A percentile compares a stretch with the other conserved stretches of the same genome.
Conservation (phyloP, 768 basidiomycete species). For the Suillus paluster region DNA sequence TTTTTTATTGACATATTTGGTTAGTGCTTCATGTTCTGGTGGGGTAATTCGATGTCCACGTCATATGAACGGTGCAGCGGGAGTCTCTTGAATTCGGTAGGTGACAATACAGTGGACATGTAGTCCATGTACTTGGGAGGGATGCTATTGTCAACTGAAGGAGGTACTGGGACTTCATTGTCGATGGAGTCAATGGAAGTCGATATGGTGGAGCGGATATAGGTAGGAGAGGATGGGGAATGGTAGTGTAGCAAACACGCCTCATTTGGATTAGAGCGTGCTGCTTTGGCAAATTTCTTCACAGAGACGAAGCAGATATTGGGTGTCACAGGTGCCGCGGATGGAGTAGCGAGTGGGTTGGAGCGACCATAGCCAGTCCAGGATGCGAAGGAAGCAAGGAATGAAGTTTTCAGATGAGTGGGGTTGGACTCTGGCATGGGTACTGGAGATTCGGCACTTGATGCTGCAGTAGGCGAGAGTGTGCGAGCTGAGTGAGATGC, state of each 20-base stretch:
- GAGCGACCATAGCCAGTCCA: slow-evolving; percentile 7
- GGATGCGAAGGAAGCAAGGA: not conserved
- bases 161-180: not conserved
- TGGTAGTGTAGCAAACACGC: slow-evolving; percentile 2
- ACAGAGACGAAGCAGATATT: not conserved
- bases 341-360: not conserved
- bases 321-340: not conserved
- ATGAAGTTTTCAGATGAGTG: not conserved
- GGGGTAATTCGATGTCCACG: slow-evolving; percentile 36
- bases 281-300: not conserved
- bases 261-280: not conserved
- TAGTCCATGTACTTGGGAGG: not conserved
- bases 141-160: not conserved
- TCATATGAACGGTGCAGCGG: slow-evolving; percentile 38
- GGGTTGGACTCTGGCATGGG: not conserved
- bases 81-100: slow-evolving; percentile 30
- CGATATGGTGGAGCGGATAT: not conserved
- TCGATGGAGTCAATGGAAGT: not conserved
- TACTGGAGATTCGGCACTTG: not conserved
- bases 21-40: slow-evolving; percentile 36
- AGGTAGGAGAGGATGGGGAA: slow-evolving; percentile 2
- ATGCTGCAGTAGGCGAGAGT: not conserved
- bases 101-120: slow-evolving; percentile 26
- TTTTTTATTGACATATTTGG: slow-evolving; percentile 41
- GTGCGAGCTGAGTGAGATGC: not conserved